These are phyloP conservation scores for Trypanosoma vivax DNA, from an alignment of 208 protist species.

Conservation along the genomic window DNA sequence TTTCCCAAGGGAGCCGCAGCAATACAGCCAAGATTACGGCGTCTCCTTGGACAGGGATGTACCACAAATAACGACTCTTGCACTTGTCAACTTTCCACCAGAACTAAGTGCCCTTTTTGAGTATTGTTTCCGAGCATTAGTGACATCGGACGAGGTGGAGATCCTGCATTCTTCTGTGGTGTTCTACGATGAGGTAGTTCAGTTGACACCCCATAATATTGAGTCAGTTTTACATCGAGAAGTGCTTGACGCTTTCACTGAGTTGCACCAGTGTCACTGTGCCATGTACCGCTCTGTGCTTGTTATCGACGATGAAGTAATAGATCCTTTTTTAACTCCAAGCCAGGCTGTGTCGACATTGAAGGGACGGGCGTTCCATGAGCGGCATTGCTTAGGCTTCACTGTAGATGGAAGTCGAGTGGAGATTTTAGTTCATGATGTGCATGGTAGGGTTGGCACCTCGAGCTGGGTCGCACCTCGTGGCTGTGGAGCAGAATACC, in stretches of 20 bases:
- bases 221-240: slow-evolving; percentile 23
- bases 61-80: slow-evolving; percentile 21
- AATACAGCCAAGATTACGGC: too few species aligned
- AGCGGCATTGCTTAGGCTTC: slow-evolving; percentile 61
- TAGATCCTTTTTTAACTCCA: slow-evolving; percentile 39
- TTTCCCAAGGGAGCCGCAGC: neutral
- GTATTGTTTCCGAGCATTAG: slow-evolving; percentile 21
- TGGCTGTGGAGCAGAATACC: neutral
- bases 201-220: slow-evolving; percentile 24
- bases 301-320: slow-evolving; percentile 31
- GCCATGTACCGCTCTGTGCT: slow-evolving; percentile 43
- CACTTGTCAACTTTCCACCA: slow-evolving; percentile 54
- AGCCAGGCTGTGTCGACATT: slow-evolving; percentile 21
- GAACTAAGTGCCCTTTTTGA: slow-evolving; percentile 16
- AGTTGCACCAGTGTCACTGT: slow-evolving; percentile 23
- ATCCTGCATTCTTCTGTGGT: slow-evolving; percentile 40
- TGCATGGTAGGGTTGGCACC: slow-evolving; percentile 35
- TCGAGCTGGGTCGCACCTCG: neutral
- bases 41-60: too few species aligned
- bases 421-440: slow-evolving; percentile 41
- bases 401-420: slow-evolving; percentile 55
- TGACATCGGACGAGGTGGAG: slow-evolving; percentile 22
- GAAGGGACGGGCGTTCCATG: slow-evolving; percentile 25
- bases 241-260: slow-evolving; percentile 39
- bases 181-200: slow-evolving; percentile 48